phyloP scores from a whole-genome alignment of 75 land plant species.

The Selaginella tamariscina region DNA sequence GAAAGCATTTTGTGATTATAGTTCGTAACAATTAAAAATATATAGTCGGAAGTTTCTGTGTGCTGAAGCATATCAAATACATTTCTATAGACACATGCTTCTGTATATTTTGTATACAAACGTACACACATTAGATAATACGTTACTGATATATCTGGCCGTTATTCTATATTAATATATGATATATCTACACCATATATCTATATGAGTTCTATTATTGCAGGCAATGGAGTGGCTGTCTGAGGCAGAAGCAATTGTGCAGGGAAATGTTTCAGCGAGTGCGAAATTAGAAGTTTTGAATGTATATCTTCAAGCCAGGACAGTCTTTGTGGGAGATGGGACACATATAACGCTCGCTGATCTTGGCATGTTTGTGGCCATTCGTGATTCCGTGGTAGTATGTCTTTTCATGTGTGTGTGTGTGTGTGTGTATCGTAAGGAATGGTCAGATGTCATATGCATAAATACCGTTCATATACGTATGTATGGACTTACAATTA shows the following conservation, averaged over 20 bases:
- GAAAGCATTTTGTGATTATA: conserved; percentile 2
- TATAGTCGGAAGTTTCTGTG: too few species aligned
- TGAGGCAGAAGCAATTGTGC: conserved; percentile 34
- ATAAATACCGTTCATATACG: too few species aligned
- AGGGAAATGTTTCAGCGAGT: conserved; percentile 17
- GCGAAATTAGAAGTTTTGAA: conserved; percentile 32
- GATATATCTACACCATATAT: too few species aligned
- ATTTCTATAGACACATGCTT: too few species aligned
- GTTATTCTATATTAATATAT: too few species aligned
- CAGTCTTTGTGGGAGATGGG: conserved; percentile 67
- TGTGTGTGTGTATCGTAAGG: too few species aligned
- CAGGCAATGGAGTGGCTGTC: conserved; percentile 49
- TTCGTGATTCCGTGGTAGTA: conserved; percentile 53
- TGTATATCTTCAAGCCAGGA: conserved; percentile 33
- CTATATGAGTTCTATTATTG: not conserved
- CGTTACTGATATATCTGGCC: too few species aligned
- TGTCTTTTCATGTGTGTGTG: not conserved
- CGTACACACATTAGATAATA: too few species aligned
- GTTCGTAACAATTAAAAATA: not conserved
- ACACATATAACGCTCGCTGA: conserved; percentile 49
- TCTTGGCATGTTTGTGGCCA: conserved; percentile 43
- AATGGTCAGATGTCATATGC: too few species aligned
- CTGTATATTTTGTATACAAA: too few species aligned
- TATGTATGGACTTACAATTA: too few species aligned
- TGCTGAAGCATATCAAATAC: too few species aligned